A percentile compares a stretch with the other conserved stretches of the same genome.
phyloP scores from a whole-genome alignment of 805 yeast genomes.

The Myxozyma sirexii region DNA sequence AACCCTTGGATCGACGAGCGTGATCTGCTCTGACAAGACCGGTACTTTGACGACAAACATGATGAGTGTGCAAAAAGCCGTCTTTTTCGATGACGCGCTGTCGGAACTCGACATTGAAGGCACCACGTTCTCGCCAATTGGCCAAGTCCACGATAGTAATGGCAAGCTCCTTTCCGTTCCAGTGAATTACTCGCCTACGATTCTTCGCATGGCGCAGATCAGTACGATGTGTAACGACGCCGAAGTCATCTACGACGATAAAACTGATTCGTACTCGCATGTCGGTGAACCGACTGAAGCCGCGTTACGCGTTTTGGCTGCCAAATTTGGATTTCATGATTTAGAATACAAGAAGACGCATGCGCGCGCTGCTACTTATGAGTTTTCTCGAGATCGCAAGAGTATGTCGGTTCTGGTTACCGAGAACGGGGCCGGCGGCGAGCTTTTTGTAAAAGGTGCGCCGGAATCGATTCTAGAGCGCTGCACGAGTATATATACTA shows the following conservation, averaged over 20 bases:
- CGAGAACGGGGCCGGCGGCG: conserved; percentile 28
- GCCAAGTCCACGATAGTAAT: conserved; percentile 36
- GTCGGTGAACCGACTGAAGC: conserved; percentile 62
- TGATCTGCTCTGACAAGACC: conserved; percentile 57
- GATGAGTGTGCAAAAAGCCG: conserved; percentile 41
- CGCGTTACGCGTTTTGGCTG: conserved; percentile 49
- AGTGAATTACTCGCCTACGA: conserved; percentile 14
- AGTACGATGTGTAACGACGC: conserved; percentile 49
- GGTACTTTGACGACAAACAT: conserved; percentile 50
- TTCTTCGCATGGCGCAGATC: conserved; percentile 45
- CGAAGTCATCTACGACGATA: conserved; percentile 40
- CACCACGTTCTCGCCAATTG: conserved; percentile 32
- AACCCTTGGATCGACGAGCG: conserved; percentile 61
- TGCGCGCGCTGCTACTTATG: conserved; percentile 46
- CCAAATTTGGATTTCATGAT: conserved; percentile 43
- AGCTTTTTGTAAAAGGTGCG: conserved; percentile 56
- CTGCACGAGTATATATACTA: conserved; percentile 46
- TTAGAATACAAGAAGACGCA: conserved; percentile 26
- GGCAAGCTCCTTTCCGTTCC: conserved; percentile 25
- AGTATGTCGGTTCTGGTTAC: conserved; percentile 54
- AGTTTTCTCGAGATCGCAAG: conserved; percentile 53
- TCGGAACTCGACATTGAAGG: conserved; percentile 48
- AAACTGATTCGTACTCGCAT: conserved; percentile 40
- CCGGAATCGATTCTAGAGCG: conserved; percentile 54
- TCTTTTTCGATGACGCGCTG: conserved; percentile 43